Percentiles rank a stretch among this genome's conserved stretches.
phyloP scores from a whole-genome alignment of 163 green algal genomes.

The Scenedesmus sp. region DNA sequence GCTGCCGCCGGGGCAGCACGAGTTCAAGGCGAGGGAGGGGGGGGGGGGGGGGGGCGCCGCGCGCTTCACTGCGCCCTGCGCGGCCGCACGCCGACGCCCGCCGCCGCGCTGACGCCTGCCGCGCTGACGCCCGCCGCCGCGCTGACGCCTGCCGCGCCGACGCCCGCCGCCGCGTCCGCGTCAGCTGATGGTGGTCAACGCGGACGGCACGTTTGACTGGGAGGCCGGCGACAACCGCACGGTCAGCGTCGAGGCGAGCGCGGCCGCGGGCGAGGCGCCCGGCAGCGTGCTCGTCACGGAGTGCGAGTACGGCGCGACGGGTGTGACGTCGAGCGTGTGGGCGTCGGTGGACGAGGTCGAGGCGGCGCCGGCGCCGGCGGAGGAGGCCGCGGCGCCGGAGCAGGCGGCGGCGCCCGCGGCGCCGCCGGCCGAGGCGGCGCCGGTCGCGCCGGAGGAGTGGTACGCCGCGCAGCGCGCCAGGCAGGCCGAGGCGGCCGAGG shows the following conservation, averaged over 20 bases:
- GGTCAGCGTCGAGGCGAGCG: conserved; percentile 48
- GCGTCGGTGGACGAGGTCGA: conserved; percentile 31
- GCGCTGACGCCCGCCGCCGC: too few species aligned
- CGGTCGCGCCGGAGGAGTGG: not conserved
- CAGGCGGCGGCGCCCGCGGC: not conserved
- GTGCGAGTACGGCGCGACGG: conserved; percentile 18
- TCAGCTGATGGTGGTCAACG: conserved; percentile 20
- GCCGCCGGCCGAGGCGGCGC: not conserved
- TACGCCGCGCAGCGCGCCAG: not conserved
- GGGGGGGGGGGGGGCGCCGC: too few species aligned
- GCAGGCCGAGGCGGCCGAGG: not conserved
- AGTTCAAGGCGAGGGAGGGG: conserved; percentile 49
- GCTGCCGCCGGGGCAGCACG: conserved; percentile 29
- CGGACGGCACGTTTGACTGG: conserved; percentile 55
- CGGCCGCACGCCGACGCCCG: too few species aligned
- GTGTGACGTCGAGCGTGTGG: not conserved
- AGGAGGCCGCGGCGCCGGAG: not conserved
- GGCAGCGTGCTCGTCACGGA: conserved; percentile 1
- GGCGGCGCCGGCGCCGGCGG: not conserved
- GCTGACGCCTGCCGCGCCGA: too few species aligned
- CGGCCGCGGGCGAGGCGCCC: not conserved
- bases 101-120: too few species aligned
- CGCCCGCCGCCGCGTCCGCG: too few species aligned
- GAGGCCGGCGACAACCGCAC: conserved; percentile 69
- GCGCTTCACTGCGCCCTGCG: too few species aligned